Percentiles rank a stretch among this genome's conserved stretches.
phyloP scores from a whole-genome alignment of 257 asterid species.

The Avicennia marina region DNA sequence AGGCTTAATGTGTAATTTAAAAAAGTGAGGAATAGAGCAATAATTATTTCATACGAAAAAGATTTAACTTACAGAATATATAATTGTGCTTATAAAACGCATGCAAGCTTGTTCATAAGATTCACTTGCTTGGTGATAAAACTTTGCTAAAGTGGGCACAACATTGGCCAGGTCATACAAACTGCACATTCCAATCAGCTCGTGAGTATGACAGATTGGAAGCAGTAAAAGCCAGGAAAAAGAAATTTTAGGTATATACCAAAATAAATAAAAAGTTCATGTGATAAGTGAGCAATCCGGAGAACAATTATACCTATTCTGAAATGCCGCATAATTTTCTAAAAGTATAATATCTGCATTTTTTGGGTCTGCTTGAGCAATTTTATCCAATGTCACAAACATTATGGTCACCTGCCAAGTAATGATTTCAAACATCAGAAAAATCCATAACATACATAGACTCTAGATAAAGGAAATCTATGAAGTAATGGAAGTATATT shows the following conservation, averaged over 20 bases:
- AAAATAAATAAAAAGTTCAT: neutral
- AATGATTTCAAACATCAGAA: conserved; percentile 22
- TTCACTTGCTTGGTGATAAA: conserved; percentile 99
- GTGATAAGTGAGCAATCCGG: neutral
- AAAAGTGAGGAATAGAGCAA: conserved; percentile 7
- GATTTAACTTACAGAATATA: conserved; percentile 63
- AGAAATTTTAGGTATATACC: neutral
- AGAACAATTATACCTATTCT: conserved; percentile 65
- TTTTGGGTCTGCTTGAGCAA: conserved; percentile 88
- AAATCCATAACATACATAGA: conserved; percentile 1
- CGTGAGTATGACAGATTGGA: conserved; percentile 16
- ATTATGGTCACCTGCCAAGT: conserved; percentile 88
- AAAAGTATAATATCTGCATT: conserved; percentile 84
- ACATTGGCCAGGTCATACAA: conserved; percentile 95
- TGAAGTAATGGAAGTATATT: no score
- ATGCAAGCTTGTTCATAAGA: conserved; percentile 95
- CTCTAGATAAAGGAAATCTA: no score
- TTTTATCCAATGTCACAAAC: conserved; percentile 94
- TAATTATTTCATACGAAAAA: conserved; percentile 17
- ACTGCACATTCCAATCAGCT: conserved; percentile 55
- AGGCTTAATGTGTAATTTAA: no score
- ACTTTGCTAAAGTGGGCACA: conserved; percentile 91
- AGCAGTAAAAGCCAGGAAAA: conserved; percentile 6
- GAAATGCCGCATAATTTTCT: conserved; percentile 98
- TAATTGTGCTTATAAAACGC: conserved; percentile 78